A percentile compares a stretch with the other conserved stretches of the same genome.
Conservation (phyloP, 345 rosid species). For the Cochlearia excelsa region DNA sequence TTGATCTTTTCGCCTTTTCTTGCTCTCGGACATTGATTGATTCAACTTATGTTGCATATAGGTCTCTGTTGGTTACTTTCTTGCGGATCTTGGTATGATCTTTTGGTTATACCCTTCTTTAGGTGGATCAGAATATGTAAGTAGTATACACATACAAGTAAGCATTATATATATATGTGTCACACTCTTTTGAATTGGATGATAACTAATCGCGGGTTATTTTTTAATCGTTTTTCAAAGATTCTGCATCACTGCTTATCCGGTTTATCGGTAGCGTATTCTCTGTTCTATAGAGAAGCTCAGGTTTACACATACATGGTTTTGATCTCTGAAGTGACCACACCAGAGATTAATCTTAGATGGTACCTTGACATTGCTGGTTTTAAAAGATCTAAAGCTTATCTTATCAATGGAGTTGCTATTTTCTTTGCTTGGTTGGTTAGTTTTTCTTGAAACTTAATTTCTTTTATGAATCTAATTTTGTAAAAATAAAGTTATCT, state of each 20-base stretch:
- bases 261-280: constrained; percentile 58
- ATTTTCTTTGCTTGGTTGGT: constrained; percentile 86
- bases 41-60: constrained; percentile 18
- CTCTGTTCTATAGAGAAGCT: constrained; percentile 74
- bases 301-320: constrained; percentile 82
- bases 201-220: background rate
- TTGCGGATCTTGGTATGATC: constrained; percentile 75
- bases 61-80: constrained; percentile 89
- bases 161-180: background rate
- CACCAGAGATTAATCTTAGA: constrained; percentile 86
- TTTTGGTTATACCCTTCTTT: constrained; percentile 78
- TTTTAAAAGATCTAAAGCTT: constrained; percentile 66
- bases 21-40: too few relatives aligned
- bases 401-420: constrained; percentile 70
- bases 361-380: constrained; percentile 87
- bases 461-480: background rate
- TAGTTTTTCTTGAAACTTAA: constrained; percentile 20
- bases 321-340: constrained; percentile 79
- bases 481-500: background rate
- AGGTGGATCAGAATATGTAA: constrained; percentile 88
- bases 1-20: background rate
- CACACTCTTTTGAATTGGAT: constrained; percentile 1
- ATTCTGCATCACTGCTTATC: constrained; percentile 77
- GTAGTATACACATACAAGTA: constrained; percentile 26
- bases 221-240: constrained; percentile 35